Conservation (phyloP, 2,329 filamentous ascomycete species). For the Elsinoe fawcettii region DNA sequence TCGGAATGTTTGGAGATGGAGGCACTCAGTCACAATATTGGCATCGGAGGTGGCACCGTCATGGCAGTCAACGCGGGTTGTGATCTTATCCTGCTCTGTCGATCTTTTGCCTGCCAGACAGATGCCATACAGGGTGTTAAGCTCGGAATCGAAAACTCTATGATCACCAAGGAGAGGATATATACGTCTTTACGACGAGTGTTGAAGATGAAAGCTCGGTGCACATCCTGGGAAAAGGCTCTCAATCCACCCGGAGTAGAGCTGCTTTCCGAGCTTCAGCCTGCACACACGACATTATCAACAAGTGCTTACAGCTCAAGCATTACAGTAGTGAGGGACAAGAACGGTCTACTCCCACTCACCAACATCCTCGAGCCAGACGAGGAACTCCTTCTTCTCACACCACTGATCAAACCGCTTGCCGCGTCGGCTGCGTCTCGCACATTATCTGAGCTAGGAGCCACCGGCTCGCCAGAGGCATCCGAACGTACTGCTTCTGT, state of each 20-base stretch:
- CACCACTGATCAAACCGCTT: slow-evolving; percentile 83
- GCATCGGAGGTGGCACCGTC: slow-evolving; percentile 91
- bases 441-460: slow-evolving; percentile 56
- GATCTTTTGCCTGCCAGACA: slow-evolving; percentile 78
- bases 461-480: slow-evolving; percentile 49
- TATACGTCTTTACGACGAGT: slow-evolving; percentile 73
- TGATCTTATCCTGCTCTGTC: slow-evolving; percentile 80
- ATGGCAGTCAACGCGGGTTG: slow-evolving; percentile 97
- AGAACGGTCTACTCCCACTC: slow-evolving; percentile 74
- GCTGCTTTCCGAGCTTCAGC: slow-evolving; percentile 71
- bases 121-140: slow-evolving; percentile 88
- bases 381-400: slow-evolving; percentile 83
- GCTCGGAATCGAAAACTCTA: slow-evolving; percentile 80
- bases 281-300: slow-evolving; percentile 71
- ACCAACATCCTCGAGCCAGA: slow-evolving; percentile 72
- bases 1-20: slow-evolving; percentile 98
- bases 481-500: slow-evolving; percentile 54
- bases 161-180: slow-evolving; percentile 73
- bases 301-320: slow-evolving; percentile 83
- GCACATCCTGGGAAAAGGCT: slow-evolving; percentile 84
- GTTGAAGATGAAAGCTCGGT: slow-evolving; percentile 70
- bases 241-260: slow-evolving; percentile 76
- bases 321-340: slow-evolving; percentile 87
- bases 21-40: slow-evolving; percentile 86
- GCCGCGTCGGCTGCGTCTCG: slow-evolving; percentile 79